phyloP scores from a whole-genome alignment of 208 protist species.

The Porcisia hertigi region DNA sequence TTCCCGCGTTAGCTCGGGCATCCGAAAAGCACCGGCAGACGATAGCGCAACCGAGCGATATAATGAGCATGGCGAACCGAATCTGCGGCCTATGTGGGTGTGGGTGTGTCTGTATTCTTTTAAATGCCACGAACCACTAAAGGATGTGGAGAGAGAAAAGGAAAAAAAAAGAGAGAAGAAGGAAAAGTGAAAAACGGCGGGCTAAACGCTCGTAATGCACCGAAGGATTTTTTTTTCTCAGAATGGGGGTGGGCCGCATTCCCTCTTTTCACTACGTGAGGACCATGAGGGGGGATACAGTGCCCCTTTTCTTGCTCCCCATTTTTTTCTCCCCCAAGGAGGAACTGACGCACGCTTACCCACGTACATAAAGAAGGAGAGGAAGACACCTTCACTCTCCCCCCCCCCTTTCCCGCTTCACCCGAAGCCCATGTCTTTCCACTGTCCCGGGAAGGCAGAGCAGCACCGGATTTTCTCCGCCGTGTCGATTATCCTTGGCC shows the following conservation, averaged over 20 bases:
- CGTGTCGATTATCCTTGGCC: no score
- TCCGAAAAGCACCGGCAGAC: background rate
- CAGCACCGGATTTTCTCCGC: no score
- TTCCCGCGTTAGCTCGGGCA: background rate
- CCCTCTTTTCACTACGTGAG: constrained; percentile 2
- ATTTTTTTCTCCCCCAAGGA: background rate
- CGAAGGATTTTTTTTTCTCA: background rate
- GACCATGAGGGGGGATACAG: background rate
- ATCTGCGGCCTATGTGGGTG: background rate
- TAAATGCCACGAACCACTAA: background rate
- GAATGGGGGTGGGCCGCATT: background rate
- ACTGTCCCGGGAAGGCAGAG: no score
- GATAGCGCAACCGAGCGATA: background rate
- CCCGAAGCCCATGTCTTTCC: no score
- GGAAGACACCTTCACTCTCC: no score
- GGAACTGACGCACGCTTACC: background rate
- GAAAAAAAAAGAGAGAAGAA: constrained; percentile 2
- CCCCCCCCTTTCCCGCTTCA: no score
- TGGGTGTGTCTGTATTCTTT: background rate
- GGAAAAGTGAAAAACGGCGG: background rate
- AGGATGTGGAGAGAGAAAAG: background rate
- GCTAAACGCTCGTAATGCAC: background rate
- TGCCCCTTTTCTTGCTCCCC: background rate
- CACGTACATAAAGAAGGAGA: no score
- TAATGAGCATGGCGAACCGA: background rate